These are phyloP conservation scores for Ottelia alismoides DNA, from an alignment of 106 monocot species.

Conservation along the genomic window DNA sequence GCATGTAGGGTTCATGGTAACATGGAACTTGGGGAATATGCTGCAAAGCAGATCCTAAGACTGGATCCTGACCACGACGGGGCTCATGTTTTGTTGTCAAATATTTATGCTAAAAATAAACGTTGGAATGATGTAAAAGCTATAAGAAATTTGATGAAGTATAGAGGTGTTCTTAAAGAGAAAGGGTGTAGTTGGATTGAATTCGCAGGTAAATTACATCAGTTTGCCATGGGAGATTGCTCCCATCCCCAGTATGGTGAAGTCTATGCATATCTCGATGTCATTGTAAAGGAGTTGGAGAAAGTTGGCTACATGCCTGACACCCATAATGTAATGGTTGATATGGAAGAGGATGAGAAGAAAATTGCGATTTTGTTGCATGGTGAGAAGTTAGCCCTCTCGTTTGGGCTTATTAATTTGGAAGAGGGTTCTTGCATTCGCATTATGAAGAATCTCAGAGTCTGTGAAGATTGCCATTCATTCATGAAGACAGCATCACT, in stretches of 20 bases:
- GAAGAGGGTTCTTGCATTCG: conserved; percentile 15
- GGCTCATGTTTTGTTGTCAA: conserved; percentile 48
- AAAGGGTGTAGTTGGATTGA: conserved; percentile 43
- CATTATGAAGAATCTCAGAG: conserved; percentile 35
- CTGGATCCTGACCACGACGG: conserved; percentile 44
- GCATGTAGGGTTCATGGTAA: conserved; percentile 35
- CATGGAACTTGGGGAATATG: conserved; percentile 31
- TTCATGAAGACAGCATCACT: conserved; percentile 32
- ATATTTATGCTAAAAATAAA: conserved; percentile 38
- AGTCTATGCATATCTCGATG: conserved; percentile 33
- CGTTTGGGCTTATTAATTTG: conserved; percentile 30
- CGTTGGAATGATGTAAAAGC: conserved; percentile 31
- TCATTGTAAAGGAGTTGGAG: conserved; percentile 31
- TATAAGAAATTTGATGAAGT: conserved; percentile 41
- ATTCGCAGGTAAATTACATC: conserved; percentile 24
- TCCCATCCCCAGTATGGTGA: conserved; percentile 30
- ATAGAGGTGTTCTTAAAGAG: conserved; percentile 28
- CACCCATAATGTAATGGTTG: conserved; percentile 25
- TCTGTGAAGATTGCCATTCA: conserved; percentile 43
- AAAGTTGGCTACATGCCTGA: conserved; percentile 36
- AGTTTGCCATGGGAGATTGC: conserved; percentile 25
- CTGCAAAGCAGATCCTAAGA: conserved; percentile 35
- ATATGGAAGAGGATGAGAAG: conserved; percentile 56
- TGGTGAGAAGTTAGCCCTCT: conserved; percentile 59
- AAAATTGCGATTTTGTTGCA: conserved; percentile 33